phyloP scores from a whole-genome alignment of 2,329 filamentous ascomycete species.

The Biscogniauxia marginata region DNA sequence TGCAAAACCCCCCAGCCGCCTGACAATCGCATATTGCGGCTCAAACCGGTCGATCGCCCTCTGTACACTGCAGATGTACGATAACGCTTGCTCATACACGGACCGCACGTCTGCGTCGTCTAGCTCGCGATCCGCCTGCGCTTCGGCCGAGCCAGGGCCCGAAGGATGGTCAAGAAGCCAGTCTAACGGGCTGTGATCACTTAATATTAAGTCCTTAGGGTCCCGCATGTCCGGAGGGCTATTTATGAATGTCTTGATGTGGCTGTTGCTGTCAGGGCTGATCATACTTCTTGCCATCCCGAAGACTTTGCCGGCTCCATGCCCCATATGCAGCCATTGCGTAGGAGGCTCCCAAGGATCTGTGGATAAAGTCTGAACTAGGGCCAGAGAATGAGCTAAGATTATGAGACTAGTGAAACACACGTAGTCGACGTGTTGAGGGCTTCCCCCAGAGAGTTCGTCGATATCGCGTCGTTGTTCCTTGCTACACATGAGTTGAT shows the following conservation, averaged over 20 bases:
- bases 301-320: constrained; percentile 35
- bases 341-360: constrained; percentile 39
- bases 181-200: constrained; percentile 30
- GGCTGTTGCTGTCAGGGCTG: constrained; percentile 14
- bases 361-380: constrained; percentile 37
- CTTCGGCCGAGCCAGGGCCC: constrained; percentile 20
- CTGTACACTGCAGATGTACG: constrained; percentile 36
- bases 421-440: constrained; percentile 34
- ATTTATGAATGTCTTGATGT: constrained; percentile 29
- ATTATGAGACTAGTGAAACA: constrained; percentile 37
- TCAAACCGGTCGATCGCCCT: constrained; percentile 30
- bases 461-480: constrained; percentile 37
- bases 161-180: constrained; percentile 36
- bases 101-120: constrained; percentile 27
- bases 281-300: constrained; percentile 26
- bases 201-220: constrained; percentile 30
- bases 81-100: constrained; percentile 34
- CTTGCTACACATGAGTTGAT: constrained; percentile 36
- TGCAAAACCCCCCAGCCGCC: constrained; percentile 37
- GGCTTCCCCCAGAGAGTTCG: constrained; percentile 21
- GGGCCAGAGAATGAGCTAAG: constrained; percentile 36
- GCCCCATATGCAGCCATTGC: constrained; percentile 38
- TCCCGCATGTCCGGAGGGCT: constrained; percentile 31
- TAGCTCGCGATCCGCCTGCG: constrained; percentile 30
- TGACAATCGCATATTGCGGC: constrained; percentile 29